Evolutionary conservation across 768 basidiomycete genomes (phyloP), one percentile per base, ranked within the genome.

Genomic region (Boletus rufocinnamomeus): DNA sequence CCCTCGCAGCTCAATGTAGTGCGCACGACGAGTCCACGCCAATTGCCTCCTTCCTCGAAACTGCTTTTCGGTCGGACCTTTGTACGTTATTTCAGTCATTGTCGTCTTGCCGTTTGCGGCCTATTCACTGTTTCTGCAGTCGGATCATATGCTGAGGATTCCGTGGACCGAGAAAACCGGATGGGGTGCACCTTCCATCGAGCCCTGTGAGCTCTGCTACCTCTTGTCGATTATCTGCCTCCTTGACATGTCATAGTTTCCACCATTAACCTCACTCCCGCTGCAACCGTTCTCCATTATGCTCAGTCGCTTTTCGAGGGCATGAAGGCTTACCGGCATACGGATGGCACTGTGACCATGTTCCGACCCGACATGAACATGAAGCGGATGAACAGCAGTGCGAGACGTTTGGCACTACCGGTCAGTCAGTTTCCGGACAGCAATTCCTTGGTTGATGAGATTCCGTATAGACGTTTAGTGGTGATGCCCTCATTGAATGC

Each of bases 291-390:
- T 21, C 79, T 98, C 58, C 95, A 98, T 72, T 98, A 98, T 75
- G 94, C 94, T 0, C 93, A 94, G 65, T 84, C 88, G 47, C 79
- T 88, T 47, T 96, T 98, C 69, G 95, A 98, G 72, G 93, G 95
- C 19, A 85, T 97, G 84, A 98, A 98, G 72, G 95, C 95, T 1
- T 98, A 96, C 76, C 80, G 87, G 49, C 84, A 87, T 63, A 74
- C 82, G 38, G 75, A 82, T 49, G 94, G 88, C 37, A 85, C 82
- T 28, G 84, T 95, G 23, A 84, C 88, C 19, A 75, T 98, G 63
- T 98, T 98, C 82, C 80, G 95, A 46, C 96, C 95, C 3, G 93
- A 97, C 75, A 92, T 93, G 91, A 97, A 98, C 77, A 96, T 98
- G 94, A 87, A 86, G 68, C 86, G 95, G 28, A 95, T 98, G 94